phyloP scores from a whole-genome alignment of 129 eudicot genomes.

The Pulicaria dysenterica region DNA sequence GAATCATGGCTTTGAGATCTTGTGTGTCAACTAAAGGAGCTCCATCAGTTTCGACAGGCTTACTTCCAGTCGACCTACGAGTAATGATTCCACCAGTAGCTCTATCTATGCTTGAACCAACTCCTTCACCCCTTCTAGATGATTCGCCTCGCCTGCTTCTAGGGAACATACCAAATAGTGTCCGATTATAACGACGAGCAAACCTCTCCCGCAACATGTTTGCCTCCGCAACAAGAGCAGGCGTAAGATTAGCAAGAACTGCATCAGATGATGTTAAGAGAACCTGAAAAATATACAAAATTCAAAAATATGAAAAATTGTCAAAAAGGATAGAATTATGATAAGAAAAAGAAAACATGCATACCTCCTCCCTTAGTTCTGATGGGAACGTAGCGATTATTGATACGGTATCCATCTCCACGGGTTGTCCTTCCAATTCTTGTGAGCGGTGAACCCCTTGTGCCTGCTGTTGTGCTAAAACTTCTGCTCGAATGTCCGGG shows the following conservation, averaged over 20 bases:
- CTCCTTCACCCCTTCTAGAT: constrained; percentile 87
- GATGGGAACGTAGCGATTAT: constrained; percentile 98
- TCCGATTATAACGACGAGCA: constrained; percentile 86
- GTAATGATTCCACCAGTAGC: constrained; percentile 52
- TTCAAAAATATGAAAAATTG: background rate
- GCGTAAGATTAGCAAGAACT: constrained; percentile 90
- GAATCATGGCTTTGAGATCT: constrained; percentile 85
- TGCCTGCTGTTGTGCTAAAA: constrained; percentile 91
- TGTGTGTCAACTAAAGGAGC: constrained; percentile 86
- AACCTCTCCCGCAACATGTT: constrained; percentile 94
- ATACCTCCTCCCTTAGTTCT: constrained; percentile 93
- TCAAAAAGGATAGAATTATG: background rate
- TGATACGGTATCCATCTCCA: constrained; percentile 97
- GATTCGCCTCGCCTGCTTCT: constrained; percentile 88
- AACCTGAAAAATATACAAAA: constrained; percentile 45
- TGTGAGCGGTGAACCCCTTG: constrained; percentile 85
- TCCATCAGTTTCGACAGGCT: constrained; percentile 94
- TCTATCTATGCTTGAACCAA: constrained; percentile 68
- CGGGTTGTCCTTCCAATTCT: constrained; percentile 96
- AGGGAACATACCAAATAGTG: constrained; percentile 89
- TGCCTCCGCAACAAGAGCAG: constrained; percentile 99
- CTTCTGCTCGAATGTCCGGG: constrained; percentile 96
- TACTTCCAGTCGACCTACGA: constrained; percentile 76
- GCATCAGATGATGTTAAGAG: constrained; percentile 97
- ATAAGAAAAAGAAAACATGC: background rate